Evolutionary conservation across 2,329 filamentous ascomycete genomes (phyloP), one percentile per base, ranked within the genome.

Genomic region (Tolypocladium guangdongense): DNA sequence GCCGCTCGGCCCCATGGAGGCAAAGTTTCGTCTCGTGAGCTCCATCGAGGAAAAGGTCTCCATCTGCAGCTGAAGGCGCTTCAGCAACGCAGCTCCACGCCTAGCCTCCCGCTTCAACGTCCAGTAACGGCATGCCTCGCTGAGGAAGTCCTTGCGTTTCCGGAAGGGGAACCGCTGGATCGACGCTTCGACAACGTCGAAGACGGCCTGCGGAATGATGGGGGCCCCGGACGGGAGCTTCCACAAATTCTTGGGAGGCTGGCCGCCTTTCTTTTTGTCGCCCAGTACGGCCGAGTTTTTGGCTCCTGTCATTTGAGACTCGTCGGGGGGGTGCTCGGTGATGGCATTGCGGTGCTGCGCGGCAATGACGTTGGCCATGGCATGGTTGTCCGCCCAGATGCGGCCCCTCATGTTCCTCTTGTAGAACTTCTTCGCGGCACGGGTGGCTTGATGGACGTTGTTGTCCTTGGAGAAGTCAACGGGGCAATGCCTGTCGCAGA

Each of bases 21-120:
- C 87, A 69, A 96, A 99, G 69, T 97, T 92, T 55, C 93, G 86
- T 51, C 93, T 82, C 2, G 93, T 96, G 59, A 99, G 85, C 70
- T 99, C 93, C 87, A 96, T 96, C 0, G 90, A 96, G 7, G 92
- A 92, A 68, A 97, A 99, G 0, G 90, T 89, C 68, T 97, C 92
- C 78, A 96, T 87, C 68, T 96, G 91, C 54, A 97, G 74, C 67
- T 99, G 93, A 22, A 99, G 77, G 37, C 93, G 84, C 71, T 97
- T 97, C 55, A 99, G 78, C 53, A 99, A 76, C 4, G 93, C 90
- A 33, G 93, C 93, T 48, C 93, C 93, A 55, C 93, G 81, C 36
- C 93, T 84, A 57, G 92, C 88, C 68, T 99, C 93, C 53, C 93
- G 83, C 73, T 99, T 99, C 58, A 99, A 71, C 0, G 93, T 97